phyloP scores from a whole-genome alignment of 164 flowering plant genomes.

The Taxillus chinensis region DNA sequence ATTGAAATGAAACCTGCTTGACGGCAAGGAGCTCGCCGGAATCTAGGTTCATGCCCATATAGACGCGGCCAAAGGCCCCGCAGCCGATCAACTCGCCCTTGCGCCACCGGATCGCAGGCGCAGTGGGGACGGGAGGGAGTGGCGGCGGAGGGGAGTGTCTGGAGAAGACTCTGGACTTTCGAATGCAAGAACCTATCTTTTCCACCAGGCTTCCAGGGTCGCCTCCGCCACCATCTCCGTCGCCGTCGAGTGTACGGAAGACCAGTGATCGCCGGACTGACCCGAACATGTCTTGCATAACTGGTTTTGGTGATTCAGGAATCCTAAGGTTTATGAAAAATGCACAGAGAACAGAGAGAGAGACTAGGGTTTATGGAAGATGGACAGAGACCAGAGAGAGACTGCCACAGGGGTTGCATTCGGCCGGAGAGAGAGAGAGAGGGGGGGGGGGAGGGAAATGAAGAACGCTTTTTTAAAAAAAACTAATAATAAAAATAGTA shows the following conservation, averaged over 20 bases:
- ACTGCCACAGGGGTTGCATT: slow-evolving; percentile 5
- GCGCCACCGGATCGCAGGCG: slow-evolving; percentile 4
- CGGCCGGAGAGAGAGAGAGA: slow-evolving; percentile 12
- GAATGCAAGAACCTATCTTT: slow-evolving; percentile 34
- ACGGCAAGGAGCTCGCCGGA: slow-evolving; percentile 6
- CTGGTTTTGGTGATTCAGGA: slow-evolving; percentile 1
- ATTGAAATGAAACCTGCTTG: neutral
- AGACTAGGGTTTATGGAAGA: neutral
- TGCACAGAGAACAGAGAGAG: neutral
- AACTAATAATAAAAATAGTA: neutral
- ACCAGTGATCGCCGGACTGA: slow-evolving; percentile 39
- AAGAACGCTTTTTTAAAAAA: slow-evolving; percentile 10
- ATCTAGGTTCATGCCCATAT: slow-evolving; percentile 5
- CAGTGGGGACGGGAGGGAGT: slow-evolving; percentile 1
- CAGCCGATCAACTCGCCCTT: slow-evolving; percentile 6
- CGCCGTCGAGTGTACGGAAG: slow-evolving; percentile 19
- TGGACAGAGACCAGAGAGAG: neutral
- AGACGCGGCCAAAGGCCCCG: slow-evolving; percentile 3
- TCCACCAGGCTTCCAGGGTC: slow-evolving; percentile 17
- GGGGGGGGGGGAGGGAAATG: neutral
- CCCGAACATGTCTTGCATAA: slow-evolving; percentile 31
- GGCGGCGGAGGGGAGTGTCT: slow-evolving; percentile 15
- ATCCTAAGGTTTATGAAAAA: neutral
- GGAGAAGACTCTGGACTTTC: slow-evolving; percentile 28
- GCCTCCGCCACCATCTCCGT: slow-evolving; percentile 11